Base-by-base conservation (phyloP, 805 yeast genomes). In the Schwanniomyces yamadae region DNA sequence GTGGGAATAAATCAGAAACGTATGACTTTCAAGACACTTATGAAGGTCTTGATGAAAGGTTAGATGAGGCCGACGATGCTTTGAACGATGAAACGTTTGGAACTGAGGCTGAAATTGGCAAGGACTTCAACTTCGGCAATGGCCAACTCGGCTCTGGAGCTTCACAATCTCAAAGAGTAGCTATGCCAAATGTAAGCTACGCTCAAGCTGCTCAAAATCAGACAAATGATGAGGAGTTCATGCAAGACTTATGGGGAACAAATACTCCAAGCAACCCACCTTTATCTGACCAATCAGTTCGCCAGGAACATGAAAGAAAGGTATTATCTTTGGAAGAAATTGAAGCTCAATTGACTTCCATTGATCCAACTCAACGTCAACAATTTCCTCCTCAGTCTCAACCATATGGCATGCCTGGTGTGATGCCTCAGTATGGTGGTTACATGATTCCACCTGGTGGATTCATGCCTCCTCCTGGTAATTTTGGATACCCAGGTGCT, bases 11-110 rank as follows among this genome's bases (percentile, higher is more conserved):
- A 32, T 23, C 45, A 13, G 70, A 71, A 31, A 62, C 75, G 7
- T 70, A 77, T 55, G 89, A 85, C 55, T 88, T 87, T 55, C 95
- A 88, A 50, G 95, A 88, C 22, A 80, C 91, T 13, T 85, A 84
- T 58, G 85, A 80, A 37, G 90, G 91, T 2, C 71, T 82, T 37
- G 95, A 87, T 5, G 85, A 79, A n/a, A 61, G 48, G 45, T 71
- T 66, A 31, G 74, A 70, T 22, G 85, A 79, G 39, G 82, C 76
- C 21, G 90, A 83, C 31, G 96, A 87, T 54, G 93, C 84, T 24
- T 71, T 82, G 47, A 85, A 86, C 54, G 85, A 79, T 44, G 89
- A 82, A 53, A 86, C 95, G 0, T 86, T 86, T 60, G 95, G 93
- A 18, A 66, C 60, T 26, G 21, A 64, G 30, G 69, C 67, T 19